These are phyloP conservation scores for Cyanophora paradoxa DNA, from an alignment of 78 protist genomes.

Conservation along the genomic window DNA sequence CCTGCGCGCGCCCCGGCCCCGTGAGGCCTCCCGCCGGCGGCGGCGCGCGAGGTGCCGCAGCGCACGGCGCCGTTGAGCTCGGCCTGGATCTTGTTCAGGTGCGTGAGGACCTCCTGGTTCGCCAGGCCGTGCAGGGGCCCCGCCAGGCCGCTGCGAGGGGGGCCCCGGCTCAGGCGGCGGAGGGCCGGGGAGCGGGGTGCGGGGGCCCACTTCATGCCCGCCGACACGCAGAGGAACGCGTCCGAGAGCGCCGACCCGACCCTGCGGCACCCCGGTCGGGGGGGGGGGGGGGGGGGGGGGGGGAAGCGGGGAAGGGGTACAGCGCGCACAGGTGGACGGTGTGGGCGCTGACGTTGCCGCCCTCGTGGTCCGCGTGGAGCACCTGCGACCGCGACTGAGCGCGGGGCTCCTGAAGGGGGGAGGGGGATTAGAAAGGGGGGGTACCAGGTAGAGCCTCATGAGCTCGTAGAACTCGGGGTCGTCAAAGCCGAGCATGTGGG, in stretches of 20 bases:
- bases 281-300: neutral
- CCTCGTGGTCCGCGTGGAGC: constrained; percentile 92
- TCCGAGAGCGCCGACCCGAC: constrained; percentile 93
- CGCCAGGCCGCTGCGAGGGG: too few relatives aligned
- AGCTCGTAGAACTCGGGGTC: constrained; percentile 70
- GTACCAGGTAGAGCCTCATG: constrained; percentile 85
- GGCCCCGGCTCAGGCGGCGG: too few relatives aligned
- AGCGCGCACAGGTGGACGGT: constrained; percentile 77
- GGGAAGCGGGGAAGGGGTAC: neutral
- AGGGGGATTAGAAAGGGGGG: constrained; percentile 54
- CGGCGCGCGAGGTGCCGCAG: too few relatives aligned
- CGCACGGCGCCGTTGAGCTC: too few relatives aligned
- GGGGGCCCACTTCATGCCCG: constrained; percentile 87
- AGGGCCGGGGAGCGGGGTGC: too few relatives aligned
- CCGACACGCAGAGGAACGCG: constrained; percentile 84
- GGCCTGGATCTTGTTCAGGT: too few relatives aligned
- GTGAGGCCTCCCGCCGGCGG: too few relatives aligned
- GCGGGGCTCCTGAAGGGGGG: neutral
- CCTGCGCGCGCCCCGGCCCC: too few relatives aligned
- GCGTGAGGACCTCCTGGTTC: constrained; percentile 92
- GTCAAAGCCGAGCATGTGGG: constrained; percentile 75
- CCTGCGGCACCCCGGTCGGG: neutral
- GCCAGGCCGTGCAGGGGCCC: constrained; percentile 97
- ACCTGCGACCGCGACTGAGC: too few relatives aligned
- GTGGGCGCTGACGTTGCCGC: constrained; percentile 75